Evolutionary conservation across 768 basidiomycete genomes (phyloP).

Genomic region (Glaciozyma martinii): DNA sequence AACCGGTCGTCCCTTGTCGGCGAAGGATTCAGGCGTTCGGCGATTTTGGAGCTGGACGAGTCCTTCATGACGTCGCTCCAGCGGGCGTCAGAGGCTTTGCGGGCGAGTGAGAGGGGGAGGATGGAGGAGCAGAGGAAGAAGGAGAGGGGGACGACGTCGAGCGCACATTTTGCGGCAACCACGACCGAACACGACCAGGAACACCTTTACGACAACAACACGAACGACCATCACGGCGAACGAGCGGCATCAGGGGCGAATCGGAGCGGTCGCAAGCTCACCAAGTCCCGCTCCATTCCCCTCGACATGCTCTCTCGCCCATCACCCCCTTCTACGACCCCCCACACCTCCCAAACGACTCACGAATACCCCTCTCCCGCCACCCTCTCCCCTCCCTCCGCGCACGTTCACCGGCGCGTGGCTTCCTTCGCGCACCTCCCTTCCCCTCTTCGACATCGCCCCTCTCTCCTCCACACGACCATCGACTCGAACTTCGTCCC

Average conservation of each 20-base stretch:
- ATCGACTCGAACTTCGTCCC: too few relatives aligned
- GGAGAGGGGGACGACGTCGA: not conserved
- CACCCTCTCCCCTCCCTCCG: too few relatives aligned
- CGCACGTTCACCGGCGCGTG: not conserved
- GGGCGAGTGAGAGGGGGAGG: conserved; percentile 1
- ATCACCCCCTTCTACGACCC: not conserved
- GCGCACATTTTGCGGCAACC: not conserved
- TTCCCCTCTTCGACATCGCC: not conserved
- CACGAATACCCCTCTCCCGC: not conserved
- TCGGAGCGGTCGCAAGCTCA: not conserved
- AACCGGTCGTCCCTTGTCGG: too few relatives aligned
- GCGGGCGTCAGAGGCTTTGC: not conserved
- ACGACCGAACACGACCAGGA: not conserved
- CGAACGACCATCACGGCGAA: not conserved
- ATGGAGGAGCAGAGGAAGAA: not conserved
- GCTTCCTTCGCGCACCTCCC: not conserved
- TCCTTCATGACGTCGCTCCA: not conserved
- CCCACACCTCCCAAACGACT: not conserved
- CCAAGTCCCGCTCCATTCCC: not conserved
- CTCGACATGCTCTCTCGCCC: not conserved
- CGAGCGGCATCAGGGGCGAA: not conserved
- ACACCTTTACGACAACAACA: not conserved
- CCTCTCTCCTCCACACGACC: not conserved
- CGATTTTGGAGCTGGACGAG: not conserved
- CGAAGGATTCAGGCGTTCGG: not conserved